These are phyloP conservation scores for Cryptococcus sp. DNA, from an alignment of 1,284 basidiomycete genomes.

Conservation along the genomic window DNA sequence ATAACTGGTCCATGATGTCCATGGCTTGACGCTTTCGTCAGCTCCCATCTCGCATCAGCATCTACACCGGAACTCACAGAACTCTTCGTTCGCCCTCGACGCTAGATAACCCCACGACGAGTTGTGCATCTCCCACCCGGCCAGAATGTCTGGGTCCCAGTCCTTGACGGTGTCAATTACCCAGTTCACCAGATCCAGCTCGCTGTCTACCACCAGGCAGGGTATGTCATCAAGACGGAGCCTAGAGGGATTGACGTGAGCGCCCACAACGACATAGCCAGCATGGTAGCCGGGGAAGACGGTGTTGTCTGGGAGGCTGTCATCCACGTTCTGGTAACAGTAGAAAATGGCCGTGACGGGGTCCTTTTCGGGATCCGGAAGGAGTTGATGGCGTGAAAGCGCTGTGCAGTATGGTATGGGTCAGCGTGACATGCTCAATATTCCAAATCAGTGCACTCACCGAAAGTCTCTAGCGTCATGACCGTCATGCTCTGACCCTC, in stretches of 20 bases:
- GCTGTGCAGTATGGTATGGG: slow-evolving; percentile 50
- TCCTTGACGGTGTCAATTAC: slow-evolving; percentile 71
- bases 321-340: slow-evolving; percentile 60
- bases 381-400: slow-evolving; percentile 60
- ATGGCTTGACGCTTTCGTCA: slow-evolving; percentile 54
- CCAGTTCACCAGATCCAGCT: slow-evolving; percentile 78
- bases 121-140: slow-evolving; percentile 87
- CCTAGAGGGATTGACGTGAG: slow-evolving; percentile 20
- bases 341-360: slow-evolving; percentile 70
- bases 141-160: slow-evolving; percentile 85
- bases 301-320: slow-evolving; percentile 50
- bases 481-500: slow-evolving; percentile 75
- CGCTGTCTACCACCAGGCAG: slow-evolving; percentile 62
- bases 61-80: slow-evolving; percentile 55
- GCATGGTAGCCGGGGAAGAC: slow-evolving; percentile 50
- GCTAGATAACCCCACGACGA: slow-evolving; percentile 87
- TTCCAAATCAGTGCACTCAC: slow-evolving; percentile 51
- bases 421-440: not conserved
- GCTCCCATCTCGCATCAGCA: not conserved
- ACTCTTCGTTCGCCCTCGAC: slow-evolving; percentile 59
- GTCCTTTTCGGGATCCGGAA: slow-evolving; percentile 71
- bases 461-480: slow-evolving; percentile 78
- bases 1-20: slow-evolving; percentile 64
- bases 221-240: slow-evolving; percentile 48
- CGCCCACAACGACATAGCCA: slow-evolving; percentile 62